A percentile compares a stretch with the other conserved stretches of the same genome.
Conservation (phyloP, 1,139 yeast species). For the Kodamaea suecica region DNA sequence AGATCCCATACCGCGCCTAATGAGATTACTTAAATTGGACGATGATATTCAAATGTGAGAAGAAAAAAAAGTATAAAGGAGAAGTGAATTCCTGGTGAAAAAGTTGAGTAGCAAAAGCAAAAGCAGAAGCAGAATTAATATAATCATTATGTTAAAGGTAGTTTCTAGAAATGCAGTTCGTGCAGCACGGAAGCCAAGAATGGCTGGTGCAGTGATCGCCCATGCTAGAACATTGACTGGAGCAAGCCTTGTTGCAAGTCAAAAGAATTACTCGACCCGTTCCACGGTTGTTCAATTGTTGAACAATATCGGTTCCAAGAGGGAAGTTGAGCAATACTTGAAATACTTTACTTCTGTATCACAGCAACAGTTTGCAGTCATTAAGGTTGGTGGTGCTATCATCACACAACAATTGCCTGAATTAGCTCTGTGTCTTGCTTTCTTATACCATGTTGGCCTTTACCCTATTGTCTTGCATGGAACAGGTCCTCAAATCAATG, state of each 20-base stretch:
- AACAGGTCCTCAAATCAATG: conserved; percentile 98
- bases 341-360: conserved; percentile 94
- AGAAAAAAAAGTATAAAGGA: conserved; percentile 13
- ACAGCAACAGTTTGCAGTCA: conserved; percentile 95
- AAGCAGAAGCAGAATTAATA: not conserved
- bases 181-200: conserved; percentile 2
- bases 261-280: conserved; percentile 56
- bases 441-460: conserved; percentile 93
- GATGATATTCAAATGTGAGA: no score
- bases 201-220: conserved; percentile 4
- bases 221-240: not conserved
- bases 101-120: not conserved
- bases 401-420: conserved; percentile 92
- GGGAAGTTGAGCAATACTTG: conserved; percentile 96
- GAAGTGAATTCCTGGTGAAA: conserved; percentile 1
- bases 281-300: conserved; percentile 92
- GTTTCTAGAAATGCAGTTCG: conserved; percentile 12
- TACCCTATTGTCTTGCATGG: conserved; percentile 97
- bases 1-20: conserved; percentile 46
- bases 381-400: conserved; percentile 98
- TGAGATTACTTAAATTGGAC: conserved; percentile 34
- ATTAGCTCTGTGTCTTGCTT: conserved; percentile 92
- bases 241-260: conserved; percentile 5
- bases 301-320: conserved; percentile 93
- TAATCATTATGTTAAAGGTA: conserved; percentile 14